Evolutionary conservation across 441 rosid species (phyloP).

Genomic region (Pelargonium australe): DNA sequence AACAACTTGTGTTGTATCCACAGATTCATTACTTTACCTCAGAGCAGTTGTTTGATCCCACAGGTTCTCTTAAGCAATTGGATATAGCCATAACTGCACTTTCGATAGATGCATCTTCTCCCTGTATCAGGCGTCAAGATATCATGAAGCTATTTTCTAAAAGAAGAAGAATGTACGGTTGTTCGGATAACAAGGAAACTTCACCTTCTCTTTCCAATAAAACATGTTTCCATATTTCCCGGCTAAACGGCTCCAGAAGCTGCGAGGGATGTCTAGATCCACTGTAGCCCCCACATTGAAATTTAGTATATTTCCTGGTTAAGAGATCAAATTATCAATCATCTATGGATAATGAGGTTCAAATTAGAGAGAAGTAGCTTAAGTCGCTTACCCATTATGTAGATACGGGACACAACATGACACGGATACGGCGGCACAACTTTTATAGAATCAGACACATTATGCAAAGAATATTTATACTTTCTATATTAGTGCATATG

Average conservation of each 20-base stretch:
- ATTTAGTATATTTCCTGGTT: conserved; percentile 46
- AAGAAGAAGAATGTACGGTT: neutral
- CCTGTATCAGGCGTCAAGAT: conserved; percentile 30
- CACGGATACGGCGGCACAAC: too few species aligned
- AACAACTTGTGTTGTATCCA: neutral
- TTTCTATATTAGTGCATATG: too few species aligned
- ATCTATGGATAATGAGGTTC: conserved; percentile 11
- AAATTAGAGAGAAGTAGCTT: conserved; percentile 1
- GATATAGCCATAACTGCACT: conserved; percentile 86
- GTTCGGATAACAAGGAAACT: neutral
- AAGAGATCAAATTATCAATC: conserved; percentile 12
- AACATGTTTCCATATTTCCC: conserved; percentile 84
- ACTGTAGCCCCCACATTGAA: conserved; percentile 65
- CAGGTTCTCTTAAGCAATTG: conserved; percentile 80
- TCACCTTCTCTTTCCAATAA: conserved; percentile 63
- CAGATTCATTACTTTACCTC: conserved; percentile 42
- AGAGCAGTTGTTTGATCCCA: conserved; percentile 61
- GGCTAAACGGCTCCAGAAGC: conserved; percentile 78
- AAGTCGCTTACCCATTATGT: too few species aligned
- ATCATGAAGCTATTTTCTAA: neutral
- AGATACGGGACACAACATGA: too few species aligned
- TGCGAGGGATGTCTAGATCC: conserved; percentile 63
- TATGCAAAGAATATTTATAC: too few species aligned
- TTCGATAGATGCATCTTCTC: conserved; percentile 80
- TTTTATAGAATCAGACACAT: too few species aligned